Base-by-base conservation (phyloP, 805 yeast genomes). In the Candida sonorensis region DNA sequence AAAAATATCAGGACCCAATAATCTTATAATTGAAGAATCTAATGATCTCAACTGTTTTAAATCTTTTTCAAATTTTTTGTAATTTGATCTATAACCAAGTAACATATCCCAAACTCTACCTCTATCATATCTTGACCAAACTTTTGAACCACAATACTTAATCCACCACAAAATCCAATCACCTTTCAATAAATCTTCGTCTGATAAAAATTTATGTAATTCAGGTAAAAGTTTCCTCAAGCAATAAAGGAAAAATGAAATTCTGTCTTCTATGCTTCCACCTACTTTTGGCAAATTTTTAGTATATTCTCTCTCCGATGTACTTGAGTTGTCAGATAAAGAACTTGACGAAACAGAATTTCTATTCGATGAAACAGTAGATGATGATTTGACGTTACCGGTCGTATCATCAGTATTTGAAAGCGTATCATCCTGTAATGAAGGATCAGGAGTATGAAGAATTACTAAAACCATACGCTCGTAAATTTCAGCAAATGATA, bases 121-220 rank as follows among this genome's bases (percentile, higher is more conserved):
- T 32, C 96, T 61, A 55, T 86, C 95, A 37, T 67, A 68, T 40
- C 81, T 70, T 27, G 87, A 79, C 72, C 94, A 76, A 6, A 81
- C 86, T 56, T 83, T 83, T 10, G 92, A 74, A 14, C 96, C 96
- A 50, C 84, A 74, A 69, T 83, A 88, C 51, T 86, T 85, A 41
- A 88, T 64, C 97, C 97, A 88, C 95, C 95, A 88, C 24, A 85
- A 69, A 17, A 87, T 64, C 97, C 97, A 88, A 50, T 80, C 87
- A 45, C 84, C 92, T 41, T 81, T 86, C 38, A 74, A 66, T 26
- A 69, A 65, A 37, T 81, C 87, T 46, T 88, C 97, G 48, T 85
- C 94, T 23, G 76, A 77, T 40, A 88, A 73, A 39, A 75, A 83
- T 38, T 69, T 72, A 30, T 83, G 78, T 25, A 88, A 56, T 47